Percentiles rank a stretch among this genome's conserved stretches.
Conservation (phyloP, 2,329 filamentous ascomycete genomes). For the Fusarium denticulatum region DNA sequence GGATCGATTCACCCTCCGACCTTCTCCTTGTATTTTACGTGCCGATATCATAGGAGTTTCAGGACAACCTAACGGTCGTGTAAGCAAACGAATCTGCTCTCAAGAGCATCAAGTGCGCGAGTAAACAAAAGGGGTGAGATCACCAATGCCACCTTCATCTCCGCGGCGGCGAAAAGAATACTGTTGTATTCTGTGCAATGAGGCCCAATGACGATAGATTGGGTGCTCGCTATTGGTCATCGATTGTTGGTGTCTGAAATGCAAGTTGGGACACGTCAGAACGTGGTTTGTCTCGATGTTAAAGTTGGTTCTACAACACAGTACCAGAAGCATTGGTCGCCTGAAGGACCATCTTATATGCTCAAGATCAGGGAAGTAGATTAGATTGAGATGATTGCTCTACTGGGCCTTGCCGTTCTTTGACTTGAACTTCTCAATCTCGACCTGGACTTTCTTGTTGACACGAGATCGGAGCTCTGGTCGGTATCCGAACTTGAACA, state of each 20-base stretch:
- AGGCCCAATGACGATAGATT: background rate
- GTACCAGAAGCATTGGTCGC: background rate
- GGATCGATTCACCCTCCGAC: constrained; percentile 13
- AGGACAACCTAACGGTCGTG: constrained; percentile 18
- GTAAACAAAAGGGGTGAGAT: constrained; percentile 18
- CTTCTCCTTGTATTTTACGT: constrained; percentile 21
- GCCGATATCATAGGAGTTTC: constrained; percentile 22
- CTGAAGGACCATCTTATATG: background rate
- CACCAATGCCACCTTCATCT: constrained; percentile 10
- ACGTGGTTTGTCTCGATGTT: constrained; percentile 1
- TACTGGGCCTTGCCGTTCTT: constrained; percentile 63
- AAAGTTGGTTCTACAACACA: background rate
- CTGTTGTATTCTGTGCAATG: background rate
- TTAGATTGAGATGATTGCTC: constrained; percentile 26
- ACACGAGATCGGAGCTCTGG: constrained; percentile 86
- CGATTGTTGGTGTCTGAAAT: background rate
- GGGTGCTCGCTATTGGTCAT: background rate
- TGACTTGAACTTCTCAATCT: constrained; percentile 78
- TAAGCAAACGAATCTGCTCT: constrained; percentile 27
- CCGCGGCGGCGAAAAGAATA: background rate
- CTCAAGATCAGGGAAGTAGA: background rate
- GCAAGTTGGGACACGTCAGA: background rate
- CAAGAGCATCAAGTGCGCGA: constrained; percentile 26
- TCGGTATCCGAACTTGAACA: constrained; percentile 91
- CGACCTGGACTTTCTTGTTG: constrained; percentile 76